phyloP scores from a whole-genome alignment of 2,329 filamentous ascomycete genomes.

The Ophiostoma fasciatum region DNA sequence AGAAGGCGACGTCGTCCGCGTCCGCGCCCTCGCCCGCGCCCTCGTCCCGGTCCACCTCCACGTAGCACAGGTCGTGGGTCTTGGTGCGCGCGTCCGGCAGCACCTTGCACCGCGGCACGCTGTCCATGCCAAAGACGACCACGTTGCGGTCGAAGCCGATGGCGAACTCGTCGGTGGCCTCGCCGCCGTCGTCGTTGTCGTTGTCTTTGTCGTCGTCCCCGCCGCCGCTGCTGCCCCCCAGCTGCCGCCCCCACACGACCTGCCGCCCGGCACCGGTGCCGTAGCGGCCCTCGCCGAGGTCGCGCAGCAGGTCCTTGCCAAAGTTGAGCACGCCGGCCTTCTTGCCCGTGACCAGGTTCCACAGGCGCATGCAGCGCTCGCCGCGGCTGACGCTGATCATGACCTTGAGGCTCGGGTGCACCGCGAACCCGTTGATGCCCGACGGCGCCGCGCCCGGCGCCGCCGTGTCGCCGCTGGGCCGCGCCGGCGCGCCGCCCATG shows the following conservation, averaged over 20 bases:
- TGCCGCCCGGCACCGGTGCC: conserved; percentile 68
- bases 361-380: conserved; percentile 82
- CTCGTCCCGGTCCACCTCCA: conserved; percentile 35
- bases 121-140: conserved; percentile 79
- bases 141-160: conserved; percentile 79
- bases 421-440: conserved; percentile 89
- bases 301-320: conserved; percentile 52
- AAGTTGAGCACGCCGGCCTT: conserved; percentile 91
- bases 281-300: conserved; percentile 57
- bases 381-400: conserved; percentile 88
- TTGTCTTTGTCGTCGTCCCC: conserved; percentile 35
- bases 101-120: conserved; percentile 61
- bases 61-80: conserved; percentile 67
- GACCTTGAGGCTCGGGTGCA: conserved; percentile 91
- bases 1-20: conserved; percentile 7
- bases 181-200: conserved; percentile 29
- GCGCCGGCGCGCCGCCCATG: conserved; percentile 13
- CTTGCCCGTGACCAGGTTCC: conserved; percentile 93
- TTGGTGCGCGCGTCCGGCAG: conserved; percentile 57
- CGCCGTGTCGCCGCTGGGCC: conserved; percentile 83
- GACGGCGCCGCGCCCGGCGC: conserved; percentile 63
- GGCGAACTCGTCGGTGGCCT: conserved; percentile 65
- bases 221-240: conserved; percentile 15
- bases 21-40: conserved; percentile 18
- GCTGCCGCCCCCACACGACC: conserved; percentile 50